Conservation (phyloP, 768 basidiomycete species). For the Russula griseocarnosa region DNA sequence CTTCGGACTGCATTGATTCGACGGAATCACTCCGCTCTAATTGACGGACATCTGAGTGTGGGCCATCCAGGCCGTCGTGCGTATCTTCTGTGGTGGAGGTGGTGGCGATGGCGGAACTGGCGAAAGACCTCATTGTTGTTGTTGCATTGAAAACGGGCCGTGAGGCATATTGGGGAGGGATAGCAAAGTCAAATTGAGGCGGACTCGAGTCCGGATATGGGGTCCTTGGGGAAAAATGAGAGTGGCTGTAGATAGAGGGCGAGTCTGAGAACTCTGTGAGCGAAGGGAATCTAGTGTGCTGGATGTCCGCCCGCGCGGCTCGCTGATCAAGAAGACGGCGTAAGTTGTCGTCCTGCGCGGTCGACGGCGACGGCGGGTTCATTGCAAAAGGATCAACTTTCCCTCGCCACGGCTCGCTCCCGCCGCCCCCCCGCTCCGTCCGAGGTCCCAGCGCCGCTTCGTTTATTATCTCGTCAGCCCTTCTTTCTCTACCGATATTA, state of each 20-base stretch:
- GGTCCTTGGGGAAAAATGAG: conserved; percentile 53
- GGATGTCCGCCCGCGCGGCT: conserved; percentile 46
- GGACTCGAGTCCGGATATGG: conserved; percentile 34
- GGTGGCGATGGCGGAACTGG: conserved; percentile 32
- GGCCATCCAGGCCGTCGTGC: conserved; percentile 44
- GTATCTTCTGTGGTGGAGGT: too few species aligned
- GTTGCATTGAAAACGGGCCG: conserved; percentile 15
- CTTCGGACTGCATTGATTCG: conserved; percentile 37
- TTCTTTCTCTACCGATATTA: background rate
- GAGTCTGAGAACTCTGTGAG: conserved; percentile 60
- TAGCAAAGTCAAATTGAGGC: conserved; percentile 34
- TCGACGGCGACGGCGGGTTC: conserved; percentile 36
- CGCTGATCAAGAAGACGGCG: conserved; percentile 53
- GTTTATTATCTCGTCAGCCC: background rate
- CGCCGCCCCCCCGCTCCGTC: conserved; percentile 1
- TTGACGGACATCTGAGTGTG: conserved; percentile 23
- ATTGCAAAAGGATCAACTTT: conserved; percentile 31
- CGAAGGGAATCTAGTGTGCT: conserved; percentile 48
- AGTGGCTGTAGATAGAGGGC: conserved; percentile 63
- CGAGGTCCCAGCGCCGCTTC: background rate
- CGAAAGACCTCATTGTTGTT: conserved; percentile 26
- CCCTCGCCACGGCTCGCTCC: conserved; percentile 15
- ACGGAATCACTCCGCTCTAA: conserved; percentile 29
- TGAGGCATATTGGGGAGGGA: conserved; percentile 26
- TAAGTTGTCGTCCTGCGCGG: conserved; percentile 47